Conservation (phyloP, 768 basidiomycete species). For the Cytidiella melzeri region DNA sequence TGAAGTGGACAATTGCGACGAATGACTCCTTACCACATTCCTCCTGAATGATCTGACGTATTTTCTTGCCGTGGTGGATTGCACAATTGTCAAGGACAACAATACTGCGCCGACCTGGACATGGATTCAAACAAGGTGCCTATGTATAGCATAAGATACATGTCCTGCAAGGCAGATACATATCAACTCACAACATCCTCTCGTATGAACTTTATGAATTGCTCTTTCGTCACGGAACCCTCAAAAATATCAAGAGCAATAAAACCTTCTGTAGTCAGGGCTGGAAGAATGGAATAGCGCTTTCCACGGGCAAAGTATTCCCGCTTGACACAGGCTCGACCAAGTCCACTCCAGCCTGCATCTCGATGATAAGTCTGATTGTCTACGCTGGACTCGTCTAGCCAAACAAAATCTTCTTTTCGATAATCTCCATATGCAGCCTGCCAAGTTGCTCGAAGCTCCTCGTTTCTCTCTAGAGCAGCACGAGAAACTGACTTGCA, state of each 20-base stretch:
- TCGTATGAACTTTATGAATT: conserved; percentile 25
- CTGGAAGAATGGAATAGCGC: conserved; percentile 14
- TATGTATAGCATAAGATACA: conserved; percentile 14
- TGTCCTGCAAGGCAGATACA: conserved; percentile 15
- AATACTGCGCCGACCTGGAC: conserved; percentile 29
- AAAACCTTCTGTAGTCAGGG: conserved; percentile 11
- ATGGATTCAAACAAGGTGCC: conserved; percentile 20
- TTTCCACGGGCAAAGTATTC: conserved; percentile 10
- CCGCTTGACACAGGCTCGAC: conserved; percentile 9
- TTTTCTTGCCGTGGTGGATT: conserved; percentile 36
- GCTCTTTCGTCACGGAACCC: conserved; percentile 17
- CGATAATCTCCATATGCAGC: conserved; percentile 17
- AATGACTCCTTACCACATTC: conserved; percentile 9
- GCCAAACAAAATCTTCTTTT: conserved; percentile 7
- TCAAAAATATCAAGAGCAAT: conserved; percentile 8
- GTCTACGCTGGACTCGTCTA: conserved; percentile 17
- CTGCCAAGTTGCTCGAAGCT: conserved; percentile 21
- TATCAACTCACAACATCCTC: conserved; percentile 15
- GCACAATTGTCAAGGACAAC: conserved; percentile 35
- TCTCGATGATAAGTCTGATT: conserved; percentile 7
- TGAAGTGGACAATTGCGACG: conserved; percentile 1
- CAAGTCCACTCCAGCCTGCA: conserved; percentile 9
- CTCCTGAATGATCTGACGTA: conserved; percentile 27
- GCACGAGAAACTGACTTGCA: conserved; percentile 21
- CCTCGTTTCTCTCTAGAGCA: conserved; percentile 27